Evolutionary conservation across 2,329 filamentous ascomycete genomes (phyloP).

Genomic region (Ophiostoma perfectum): DNA sequence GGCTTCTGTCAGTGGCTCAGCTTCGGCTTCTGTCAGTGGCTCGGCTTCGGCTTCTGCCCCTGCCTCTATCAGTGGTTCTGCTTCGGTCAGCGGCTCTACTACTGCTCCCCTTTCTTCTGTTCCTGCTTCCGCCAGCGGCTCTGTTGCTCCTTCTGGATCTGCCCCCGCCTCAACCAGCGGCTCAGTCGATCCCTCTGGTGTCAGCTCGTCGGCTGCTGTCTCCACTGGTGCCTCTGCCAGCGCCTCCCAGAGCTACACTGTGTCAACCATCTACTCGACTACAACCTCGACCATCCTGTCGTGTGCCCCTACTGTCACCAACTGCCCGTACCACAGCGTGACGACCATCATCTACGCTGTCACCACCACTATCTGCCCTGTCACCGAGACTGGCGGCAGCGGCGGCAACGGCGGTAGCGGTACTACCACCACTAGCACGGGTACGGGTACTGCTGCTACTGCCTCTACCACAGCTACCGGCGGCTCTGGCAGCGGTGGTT

Average conservation of each 20-base stretch:
- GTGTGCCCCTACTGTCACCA: constrained; percentile 30
- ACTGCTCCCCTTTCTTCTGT: too few species aligned
- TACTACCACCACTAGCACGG: neutral
- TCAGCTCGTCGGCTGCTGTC: neutral
- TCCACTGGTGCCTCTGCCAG: neutral
- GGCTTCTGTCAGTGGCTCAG: neutral
- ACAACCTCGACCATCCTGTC: constrained; percentile 29
- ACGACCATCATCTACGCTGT: constrained; percentile 31
- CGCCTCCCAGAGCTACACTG: neutral
- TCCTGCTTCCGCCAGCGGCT: too few species aligned
- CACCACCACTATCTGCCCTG: constrained; percentile 41
- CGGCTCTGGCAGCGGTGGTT: neutral
- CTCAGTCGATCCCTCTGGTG: neutral
- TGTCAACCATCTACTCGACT: constrained; percentile 22
- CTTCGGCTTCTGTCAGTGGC: neutral
- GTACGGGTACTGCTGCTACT: neutral
- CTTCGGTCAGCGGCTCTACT: neutral
- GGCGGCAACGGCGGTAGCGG: neutral
- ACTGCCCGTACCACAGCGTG: constrained; percentile 30
- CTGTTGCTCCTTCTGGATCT: neutral
- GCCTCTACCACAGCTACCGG: neutral
- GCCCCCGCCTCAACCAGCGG: neutral
- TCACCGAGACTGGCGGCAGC: constrained; percentile 26
- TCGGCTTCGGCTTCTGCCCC: neutral
- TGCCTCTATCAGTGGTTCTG: neutral